phyloP scores from a whole-genome alignment of 257 asterid species.

The Forsythia viridissima region DNA sequence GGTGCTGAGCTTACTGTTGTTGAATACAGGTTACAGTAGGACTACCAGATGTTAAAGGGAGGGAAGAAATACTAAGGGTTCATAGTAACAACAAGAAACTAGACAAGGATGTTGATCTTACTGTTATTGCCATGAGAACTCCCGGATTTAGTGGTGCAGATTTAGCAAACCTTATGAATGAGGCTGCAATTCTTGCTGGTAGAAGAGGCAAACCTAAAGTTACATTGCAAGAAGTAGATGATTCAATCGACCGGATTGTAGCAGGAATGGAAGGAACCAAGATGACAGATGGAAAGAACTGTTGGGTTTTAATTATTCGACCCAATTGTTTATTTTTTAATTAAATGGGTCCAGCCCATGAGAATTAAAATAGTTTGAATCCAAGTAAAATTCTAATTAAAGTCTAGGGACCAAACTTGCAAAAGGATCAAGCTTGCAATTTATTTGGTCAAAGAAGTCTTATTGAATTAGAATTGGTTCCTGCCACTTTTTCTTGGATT shows the following conservation, averaged over 20 bases:
- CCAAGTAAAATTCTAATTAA: too few relatives aligned
- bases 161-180: constrained; percentile 72
- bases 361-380: too few relatives aligned
- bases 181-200: constrained; percentile 78
- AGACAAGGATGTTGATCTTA: constrained; percentile 42
- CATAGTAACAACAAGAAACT: constrained; percentile 54
- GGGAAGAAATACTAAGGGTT: constrained; percentile 60
- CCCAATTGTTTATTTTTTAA: too few relatives aligned
- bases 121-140: constrained; percentile 69
- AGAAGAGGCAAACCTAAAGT: constrained; percentile 58
- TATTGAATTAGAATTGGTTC: too few relatives aligned
- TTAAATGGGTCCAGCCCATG: too few relatives aligned
- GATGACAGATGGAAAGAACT: constrained; percentile 74
- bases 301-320: too few relatives aligned
- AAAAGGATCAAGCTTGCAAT: too few relatives aligned
- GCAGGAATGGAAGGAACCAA: constrained; percentile 84
- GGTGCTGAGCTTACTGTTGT: background rate
- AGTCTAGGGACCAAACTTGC: too few relatives aligned
- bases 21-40: constrained; percentile 55
- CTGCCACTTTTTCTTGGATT: too few relatives aligned
- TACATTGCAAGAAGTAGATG: constrained; percentile 52
- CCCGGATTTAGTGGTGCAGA: constrained; percentile 80
- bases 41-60: constrained; percentile 62
- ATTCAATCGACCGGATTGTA: constrained; percentile 62
- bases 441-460: too few relatives aligned